Base-by-base conservation (phyloP, 1,284 basidiomycete species). In the Ustilago sp. region DNA sequence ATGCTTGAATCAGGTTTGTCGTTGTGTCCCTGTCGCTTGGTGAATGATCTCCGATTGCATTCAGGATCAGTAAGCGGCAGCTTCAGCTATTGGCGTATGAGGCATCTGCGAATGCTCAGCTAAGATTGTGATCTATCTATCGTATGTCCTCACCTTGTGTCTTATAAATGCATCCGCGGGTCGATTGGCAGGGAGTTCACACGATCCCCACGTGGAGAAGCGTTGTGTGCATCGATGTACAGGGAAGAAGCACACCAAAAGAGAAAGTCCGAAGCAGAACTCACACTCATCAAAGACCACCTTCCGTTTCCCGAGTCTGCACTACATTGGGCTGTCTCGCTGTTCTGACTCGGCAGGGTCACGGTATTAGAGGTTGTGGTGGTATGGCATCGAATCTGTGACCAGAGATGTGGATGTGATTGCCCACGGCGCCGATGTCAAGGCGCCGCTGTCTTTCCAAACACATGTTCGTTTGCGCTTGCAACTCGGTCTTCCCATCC, bases 151-250 rank as follows among this genome's bases (percentile, higher is more conserved):
- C 19, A 19, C 43, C 43, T 45, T 17, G n/a, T 45, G 43, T 19
- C 43, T 45, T 17, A 17, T 6, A 41, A 45, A 32, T 32, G 28
- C 48, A 50, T 50, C 48, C 48, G 28, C 48, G 48, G 48, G 31
- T 50, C 31, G 48, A 28, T 13, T 28, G 15, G 41, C 7, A 45
- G 15, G 3, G 11, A 28, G 28, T 50, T 50, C 0, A 50, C 23
- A n/a, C 48, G 48, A 31, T 50, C 48, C n/a, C 23, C 48, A 32
- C 31, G 48, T 28, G 48, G 48, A 32, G n/a, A 50, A 28, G 48
- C 48, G 38, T 15, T 32, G 8, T 50, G 48, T 50, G 48, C 48
- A 50, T 50, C 48, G 5, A 50, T 50, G 12, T 28, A 50, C 23
- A 50, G 38, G 11, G 38, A 15, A 48, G 23, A 48, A 7, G 39